These are phyloP conservation scores for Colletotrichum sojae DNA, from an alignment of 2,329 filamentous ascomycete genomes.

Conservation along the genomic window DNA sequence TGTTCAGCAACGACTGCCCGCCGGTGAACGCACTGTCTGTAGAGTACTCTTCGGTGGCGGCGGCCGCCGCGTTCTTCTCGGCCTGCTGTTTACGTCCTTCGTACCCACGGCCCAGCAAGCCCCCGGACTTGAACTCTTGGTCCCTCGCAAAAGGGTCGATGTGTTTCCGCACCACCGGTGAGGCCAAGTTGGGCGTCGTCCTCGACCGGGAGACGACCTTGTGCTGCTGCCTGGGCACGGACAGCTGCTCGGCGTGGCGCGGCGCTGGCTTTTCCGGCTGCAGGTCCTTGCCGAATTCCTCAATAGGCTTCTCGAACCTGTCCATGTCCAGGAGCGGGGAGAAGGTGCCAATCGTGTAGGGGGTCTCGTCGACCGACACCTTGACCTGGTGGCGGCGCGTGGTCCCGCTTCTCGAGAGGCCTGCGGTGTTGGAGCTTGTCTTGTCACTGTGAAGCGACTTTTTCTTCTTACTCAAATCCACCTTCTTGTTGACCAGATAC, in stretches of 20 bases:
- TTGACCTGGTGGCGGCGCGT: slow-evolving; percentile 50
- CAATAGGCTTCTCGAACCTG: slow-evolving; percentile 68
- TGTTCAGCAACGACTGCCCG: slow-evolving; percentile 65
- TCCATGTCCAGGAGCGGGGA: slow-evolving; percentile 76
- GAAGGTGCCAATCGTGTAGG: slow-evolving; percentile 77
- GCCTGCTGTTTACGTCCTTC: slow-evolving; percentile 61
- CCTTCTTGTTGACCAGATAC: slow-evolving; percentile 85
- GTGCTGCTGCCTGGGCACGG: slow-evolving; percentile 6
- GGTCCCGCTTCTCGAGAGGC: slow-evolving; percentile 49
- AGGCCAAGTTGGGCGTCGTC: slow-evolving; percentile 23
- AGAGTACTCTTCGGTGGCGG: slow-evolving; percentile 32
- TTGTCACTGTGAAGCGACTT: slow-evolving; percentile 48
- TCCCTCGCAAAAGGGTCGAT: slow-evolving; percentile 46
- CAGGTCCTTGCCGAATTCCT: slow-evolving; percentile 64
- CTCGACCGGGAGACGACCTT: slow-evolving; percentile 34
- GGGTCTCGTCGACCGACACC: slow-evolving; percentile 63
- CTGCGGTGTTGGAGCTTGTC: slow-evolving; percentile 48
- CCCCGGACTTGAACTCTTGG: slow-evolving; percentile 63
- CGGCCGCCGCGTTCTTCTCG: slow-evolving; percentile 43
- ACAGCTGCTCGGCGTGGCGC: slow-evolving; percentile 18
- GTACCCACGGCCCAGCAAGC: slow-evolving; percentile 66
- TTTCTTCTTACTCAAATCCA: slow-evolving; percentile 58
- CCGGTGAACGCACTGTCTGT: slow-evolving; percentile 40
- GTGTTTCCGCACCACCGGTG: slow-evolving; percentile 16
- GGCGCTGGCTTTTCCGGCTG: slow-evolving; percentile 44